Evolutionary conservation across 2,329 filamentous ascomycete genomes (phyloP), one percentile per base, ranked within the genome.

Genomic region (Gaeumannomyces sp.): DNA sequence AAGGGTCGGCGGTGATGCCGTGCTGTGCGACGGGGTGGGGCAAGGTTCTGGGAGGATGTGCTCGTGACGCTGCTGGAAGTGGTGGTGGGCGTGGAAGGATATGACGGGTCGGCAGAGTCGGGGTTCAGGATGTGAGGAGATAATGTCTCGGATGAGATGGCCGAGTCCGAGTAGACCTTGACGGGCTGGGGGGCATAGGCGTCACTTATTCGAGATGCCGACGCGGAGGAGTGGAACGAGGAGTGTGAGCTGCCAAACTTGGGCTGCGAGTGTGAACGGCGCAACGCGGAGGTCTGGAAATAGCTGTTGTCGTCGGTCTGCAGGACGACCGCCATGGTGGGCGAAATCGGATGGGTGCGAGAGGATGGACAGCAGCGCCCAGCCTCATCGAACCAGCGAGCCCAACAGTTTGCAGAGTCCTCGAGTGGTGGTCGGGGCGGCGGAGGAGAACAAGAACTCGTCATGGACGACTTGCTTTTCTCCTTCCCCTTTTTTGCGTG

Each of bases 11-110:
- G 56, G 56, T 58, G 56, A 10, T 50, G 38, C 19, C 38, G 16
- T 50, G 38, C 8, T 50, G 38, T 50, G 38, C 38, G 38, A 50
- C 38, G 38, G 8, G 38, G 38, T 11, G 38, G 38, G 10, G 38
- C 38, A 76, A 58, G 78, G 73, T 64, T 83, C 75, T 63, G 78
- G 73, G 66, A 72, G 66, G 61, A 73, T 64, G 62, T 74, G 73
- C 59, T 86, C 84, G 70, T 79, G 83, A 66, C 84, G 83, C 60
- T 38, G 31, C 59, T 61, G 82, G 84, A 64, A 84, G 82, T 64
- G 76, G 16, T 87, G 89, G 64, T 88, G 76, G 69, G 83, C 89
- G 70, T 85, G 88, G 25, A 84, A 82, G 5, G 87, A 83, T 3
- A 87, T 90, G 2, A 88, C 89, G 29, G 81, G 28, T 82, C 78